Base-by-base conservation (phyloP, 345 rosid genomes). In the Murraya paniculata region DNA sequence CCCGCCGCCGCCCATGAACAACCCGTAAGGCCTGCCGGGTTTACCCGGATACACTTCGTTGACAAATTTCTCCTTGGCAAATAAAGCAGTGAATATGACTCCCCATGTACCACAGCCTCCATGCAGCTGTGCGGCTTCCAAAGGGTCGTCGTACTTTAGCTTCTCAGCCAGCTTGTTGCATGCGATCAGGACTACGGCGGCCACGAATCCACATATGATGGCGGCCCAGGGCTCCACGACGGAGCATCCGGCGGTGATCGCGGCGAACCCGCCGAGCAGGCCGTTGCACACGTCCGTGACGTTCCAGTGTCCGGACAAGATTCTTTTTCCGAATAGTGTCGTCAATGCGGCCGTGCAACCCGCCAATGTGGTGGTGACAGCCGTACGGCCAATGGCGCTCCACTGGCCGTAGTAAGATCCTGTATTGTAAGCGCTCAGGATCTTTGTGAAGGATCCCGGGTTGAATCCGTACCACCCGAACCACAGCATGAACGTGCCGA, bases 91-190 rank as follows among this genome's bases (percentile, higher is more conserved):
- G 82, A 95, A 95, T 62, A 95, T 77, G 35, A 95, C 75, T 0
- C 98, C 98, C 98, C 98, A 95, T 0, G 91, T 87, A 1, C 98
- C 98, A 13, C 98, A 95, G 2, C 98, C 98, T 21, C 98, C 98
- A 25, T 95, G 98, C 18, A 95, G 80, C 80, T 95, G 98, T 0
- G 98, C 94, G 0, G 98, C 98, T 71, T 93, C 97, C 0, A 95
- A 78, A 0, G 98, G 98, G 71, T 95, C 98, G 45, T 95, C 98
- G 53, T 61, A 91, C 45, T 81, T 79, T 0, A 88, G 2, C 9
- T 64, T 82, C 83, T 93, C 97, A 0, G 98, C 98, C 19, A 95
- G 76, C 27, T 78, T 91, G 88, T 95, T 93, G 86, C 90, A 91
- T 4, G 93, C 90, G 6, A 92, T 91, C 67, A 95, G 82, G 2